A percentile compares a stretch with the other conserved stretches of the same genome.
Evolutionary conservation across 495 filamentous ascomycete species (phyloP).

Genomic region (Rhizodiscina lignyota): DNA sequence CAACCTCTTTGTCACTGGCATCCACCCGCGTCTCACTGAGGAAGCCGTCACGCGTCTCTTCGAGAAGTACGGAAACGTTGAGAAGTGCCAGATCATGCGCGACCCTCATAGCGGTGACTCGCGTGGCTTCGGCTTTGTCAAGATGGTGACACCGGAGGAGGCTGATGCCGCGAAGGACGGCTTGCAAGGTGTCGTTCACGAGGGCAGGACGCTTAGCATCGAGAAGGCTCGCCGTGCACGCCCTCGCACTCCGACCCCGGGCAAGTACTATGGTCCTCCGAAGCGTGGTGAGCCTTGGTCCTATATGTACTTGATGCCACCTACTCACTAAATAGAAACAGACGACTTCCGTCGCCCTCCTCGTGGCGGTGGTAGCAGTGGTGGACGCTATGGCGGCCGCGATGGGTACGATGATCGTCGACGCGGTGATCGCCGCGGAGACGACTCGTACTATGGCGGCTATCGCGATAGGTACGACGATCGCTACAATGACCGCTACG

Average conservation of each 20-base stretch:
- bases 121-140: slow-evolving; percentile 98
- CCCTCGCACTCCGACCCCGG: slow-evolving; percentile 89
- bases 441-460: slow-evolving; percentile 17
- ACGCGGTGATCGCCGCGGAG: slow-evolving; percentile 5
- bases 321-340: slow-evolving; percentile 12
- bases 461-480: slow-evolving; percentile 25
- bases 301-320: background rate
- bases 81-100: slow-evolving; percentile 99
- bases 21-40: slow-evolving; percentile 86
- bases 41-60: slow-evolving; percentile 85
- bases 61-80: slow-evolving; percentile 95
- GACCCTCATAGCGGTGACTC: slow-evolving; percentile 97
- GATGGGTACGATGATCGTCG: slow-evolving; percentile 36
- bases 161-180: slow-evolving; percentile 95
- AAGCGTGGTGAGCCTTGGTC: slow-evolving; percentile 63
- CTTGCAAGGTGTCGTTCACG: slow-evolving; percentile 85
- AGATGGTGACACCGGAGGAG: slow-evolving; percentile 86
- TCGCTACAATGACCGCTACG: slow-evolving; percentile 22
- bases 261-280: slow-evolving; percentile 97
- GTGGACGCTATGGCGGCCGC: slow-evolving; percentile 18
- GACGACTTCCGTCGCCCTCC: slow-evolving; percentile 45
- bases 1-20: slow-evolving; percentile 97
- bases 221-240: slow-evolving; percentile 94
- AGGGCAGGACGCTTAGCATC: slow-evolving; percentile 92
- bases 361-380: slow-evolving; percentile 29